Evolutionary conservation across 805 yeast genomes (phyloP), one percentile per base, ranked within the genome.

Genomic region (Saccharomycopsis lassenensis): DNA sequence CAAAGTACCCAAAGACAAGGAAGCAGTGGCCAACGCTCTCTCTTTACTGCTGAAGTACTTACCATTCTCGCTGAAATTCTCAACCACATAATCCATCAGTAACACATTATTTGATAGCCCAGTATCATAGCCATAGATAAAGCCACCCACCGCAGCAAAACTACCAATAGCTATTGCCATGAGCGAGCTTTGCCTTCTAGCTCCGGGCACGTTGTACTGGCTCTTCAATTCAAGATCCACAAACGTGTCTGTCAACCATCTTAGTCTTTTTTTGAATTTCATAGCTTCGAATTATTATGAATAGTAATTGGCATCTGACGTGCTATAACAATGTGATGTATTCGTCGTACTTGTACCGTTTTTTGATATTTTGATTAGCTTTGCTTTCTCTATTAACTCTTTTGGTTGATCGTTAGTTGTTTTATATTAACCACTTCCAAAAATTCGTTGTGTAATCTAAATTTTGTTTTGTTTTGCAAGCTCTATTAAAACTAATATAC

Each of bases 71-170:
- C 89, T 72, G 45, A 83, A 72, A 31, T 68, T 62, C 1, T 56
- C 42, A 27, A 64, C 62, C 28, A 85, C 85, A 51, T 70, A 81
- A 8, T 58, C 48, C 93, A 86, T 83, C 44, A 83, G 91, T 36
- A 79, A 52, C 4, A 85, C 60, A 43, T 83, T 84, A 52, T 84
- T 84, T 35, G 84, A 78, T 31, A 83, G 59, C 1, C 95, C 95
- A 0, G 95, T 85, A 55, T 85, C 95, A 52, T 82, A 86, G 1
- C 95, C 95, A 52, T 79, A 85, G 28, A 85, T 61, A 52, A 85
- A 81, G 0, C 95, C 95, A 19, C 95, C 95, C n/a, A 82, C 69
- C 10, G 94, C 93, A 7, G 91, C 89, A 41, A 84, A 76, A 16
- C 72, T 52, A 40, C 94, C 94, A 3, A 85, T 87, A 6, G 69